Base-by-base conservation (phyloP, 2,329 filamentous ascomycete species). In the Madurella mycetomatis region DNA sequence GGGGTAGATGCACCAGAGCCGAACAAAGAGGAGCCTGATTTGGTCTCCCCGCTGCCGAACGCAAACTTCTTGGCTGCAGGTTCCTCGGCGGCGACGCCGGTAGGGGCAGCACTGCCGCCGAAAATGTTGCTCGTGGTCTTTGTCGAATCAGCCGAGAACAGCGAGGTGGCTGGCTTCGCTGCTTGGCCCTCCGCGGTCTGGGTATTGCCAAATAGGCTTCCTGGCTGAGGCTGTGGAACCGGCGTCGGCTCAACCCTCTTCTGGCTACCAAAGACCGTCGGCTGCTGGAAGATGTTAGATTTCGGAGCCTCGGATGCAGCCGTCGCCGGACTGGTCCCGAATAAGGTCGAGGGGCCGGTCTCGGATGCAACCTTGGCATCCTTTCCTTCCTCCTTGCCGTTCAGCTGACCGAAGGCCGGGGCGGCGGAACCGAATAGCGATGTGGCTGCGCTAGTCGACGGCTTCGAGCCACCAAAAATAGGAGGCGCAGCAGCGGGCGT, bases 191-290 rank as follows among this genome's bases (percentile, higher is more conserved):
- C 56, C 5, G 47, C 48, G 19, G 54, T 32, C 39, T 41, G 30
- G n/a, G 58, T n/a, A 32, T 63, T 53, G 4, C 55, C 54, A 42
- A 66, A 65, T 19, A 65, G 25, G 43, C 30, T 30, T 19, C 49
- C 44, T 5, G 56, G 32, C 43, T 50, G 59, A 18, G 61, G 39
- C 34, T 57, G 50, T 2, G 55, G 9, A 16, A 54, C 42, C 9
- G 60, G 34, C 13, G 58, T 32, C 8, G 53, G 12, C 41, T 60
- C 60, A 5, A 47, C 13, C 48, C 61, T 60, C 44, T 32, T 47
- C 45, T 63, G 60, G 47, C 60, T 57, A 17, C 73, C 74, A 58
- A 77, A 77, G n/a, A 76, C 50, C 12, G 64, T 72, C 18, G 65
- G 63, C 2, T 70, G 64, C 52, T 68, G 61, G 42, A 66, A 62